phyloP scores from a whole-genome alignment of 2,329 filamentous ascomycete genomes.

The Rhinocladiella mackenziei region DNA sequence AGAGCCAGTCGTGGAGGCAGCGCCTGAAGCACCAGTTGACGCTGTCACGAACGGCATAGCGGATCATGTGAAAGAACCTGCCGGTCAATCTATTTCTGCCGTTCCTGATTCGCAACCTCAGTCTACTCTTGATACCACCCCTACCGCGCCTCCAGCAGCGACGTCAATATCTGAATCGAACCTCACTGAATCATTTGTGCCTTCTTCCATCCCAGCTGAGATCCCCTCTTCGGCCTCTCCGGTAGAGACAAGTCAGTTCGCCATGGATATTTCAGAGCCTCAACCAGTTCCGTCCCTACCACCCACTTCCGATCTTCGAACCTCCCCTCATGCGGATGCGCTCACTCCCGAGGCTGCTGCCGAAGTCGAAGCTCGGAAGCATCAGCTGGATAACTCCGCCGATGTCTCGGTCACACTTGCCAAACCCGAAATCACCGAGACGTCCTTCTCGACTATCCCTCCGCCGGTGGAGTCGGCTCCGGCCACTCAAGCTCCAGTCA shows the following conservation, averaged over 20 bases:
- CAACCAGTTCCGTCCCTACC: constrained; percentile 20
- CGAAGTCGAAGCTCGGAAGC: constrained; percentile 29
- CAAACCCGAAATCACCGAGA: constrained; percentile 10
- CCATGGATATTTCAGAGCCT: constrained; percentile 17
- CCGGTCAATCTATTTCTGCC: constrained; percentile 7
- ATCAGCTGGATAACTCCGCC: constrained; percentile 28
- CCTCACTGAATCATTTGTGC: constrained; percentile 19
- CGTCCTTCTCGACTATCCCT: constrained; percentile 1
- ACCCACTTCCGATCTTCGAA: constrained; percentile 31
- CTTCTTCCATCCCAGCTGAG: constrained; percentile 25
- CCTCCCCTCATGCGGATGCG: constrained; percentile 27
- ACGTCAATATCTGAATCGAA: constrained; percentile 11
- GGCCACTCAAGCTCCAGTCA: constrained; percentile 7
- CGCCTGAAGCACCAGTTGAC: neutral
- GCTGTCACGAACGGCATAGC: constrained; percentile 16
- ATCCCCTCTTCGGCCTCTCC: constrained; percentile 19
- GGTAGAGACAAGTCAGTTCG: constrained; percentile 14
- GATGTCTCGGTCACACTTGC: constrained; percentile 8
- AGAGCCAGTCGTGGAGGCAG: constrained; percentile 1
- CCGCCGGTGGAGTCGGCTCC: neutral
- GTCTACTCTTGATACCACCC: constrained; percentile 5
- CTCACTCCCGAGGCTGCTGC: constrained; percentile 24
- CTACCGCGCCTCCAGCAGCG: constrained; percentile 2
- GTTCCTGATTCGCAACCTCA: constrained; percentile 24
- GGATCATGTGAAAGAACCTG: neutral